phyloP scores from a whole-genome alignment of 805 yeast genomes.

The Myxozyma geophila region DNA sequence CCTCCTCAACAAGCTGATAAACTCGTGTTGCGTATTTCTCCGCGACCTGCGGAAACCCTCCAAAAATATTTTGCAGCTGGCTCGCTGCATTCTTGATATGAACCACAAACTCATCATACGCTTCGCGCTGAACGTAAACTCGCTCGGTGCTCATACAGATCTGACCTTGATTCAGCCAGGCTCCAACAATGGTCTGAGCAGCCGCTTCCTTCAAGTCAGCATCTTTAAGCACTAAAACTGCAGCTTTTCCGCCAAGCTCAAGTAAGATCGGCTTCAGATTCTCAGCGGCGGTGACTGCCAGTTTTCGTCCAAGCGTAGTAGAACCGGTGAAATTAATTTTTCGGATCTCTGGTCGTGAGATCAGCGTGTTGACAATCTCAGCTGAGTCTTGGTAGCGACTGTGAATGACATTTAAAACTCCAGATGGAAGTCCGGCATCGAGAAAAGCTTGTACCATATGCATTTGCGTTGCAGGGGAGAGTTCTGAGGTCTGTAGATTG shows the following conservation, averaged over 20 bases:
- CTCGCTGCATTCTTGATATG: conserved; percentile 70
- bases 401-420: conserved; percentile 71
- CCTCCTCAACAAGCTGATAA: conserved; percentile 53
- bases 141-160: conserved; percentile 94
- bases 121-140: conserved; percentile 74
- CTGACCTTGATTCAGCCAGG: conserved; percentile 88
- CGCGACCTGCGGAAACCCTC: conserved; percentile 69
- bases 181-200: conserved; percentile 70
- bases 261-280: conserved; percentile 76
- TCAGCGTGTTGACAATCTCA: conserved; percentile 70
- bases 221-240: conserved; percentile 74
- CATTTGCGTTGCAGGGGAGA: conserved; percentile 77
- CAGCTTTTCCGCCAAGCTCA: conserved; percentile 88
- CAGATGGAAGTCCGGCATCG: conserved; percentile 81
- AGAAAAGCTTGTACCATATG: conserved; percentile 64
- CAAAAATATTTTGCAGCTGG: conserved; percentile 71
- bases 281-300: conserved; percentile 72
- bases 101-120: conserved; percentile 65
- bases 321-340: conserved; percentile 89
- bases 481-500: conserved; percentile 63
- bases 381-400: conserved; percentile 44
- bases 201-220: conserved; percentile 71
- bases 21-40: conserved; percentile 55
- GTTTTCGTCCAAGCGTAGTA: conserved; percentile 73
- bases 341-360: conserved; percentile 71